These are phyloP conservation scores for Aphanomyces astaci DNA, from an alignment of 352 stramenopile genomes.

Conservation along the genomic window DNA sequence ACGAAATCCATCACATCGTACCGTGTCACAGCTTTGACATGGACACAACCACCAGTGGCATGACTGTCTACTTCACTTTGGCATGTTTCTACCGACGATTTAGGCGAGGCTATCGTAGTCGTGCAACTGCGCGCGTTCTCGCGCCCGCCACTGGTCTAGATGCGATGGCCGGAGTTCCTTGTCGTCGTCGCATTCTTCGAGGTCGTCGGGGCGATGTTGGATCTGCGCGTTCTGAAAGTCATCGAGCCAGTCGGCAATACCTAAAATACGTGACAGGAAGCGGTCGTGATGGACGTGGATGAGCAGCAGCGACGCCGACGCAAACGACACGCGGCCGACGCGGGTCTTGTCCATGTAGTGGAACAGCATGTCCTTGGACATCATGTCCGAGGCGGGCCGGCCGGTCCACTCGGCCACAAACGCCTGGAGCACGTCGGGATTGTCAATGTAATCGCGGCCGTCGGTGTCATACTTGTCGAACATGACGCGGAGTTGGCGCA, in stretches of 20 bases:
- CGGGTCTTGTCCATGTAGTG: conserved; percentile 85
- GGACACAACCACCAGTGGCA: too few relatives aligned
- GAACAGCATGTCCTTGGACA: conserved; percentile 75
- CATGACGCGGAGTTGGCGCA: conserved; percentile 64
- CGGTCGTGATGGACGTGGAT: conserved; percentile 83
- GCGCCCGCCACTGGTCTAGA: not conserved
- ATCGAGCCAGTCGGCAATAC: conserved; percentile 26
- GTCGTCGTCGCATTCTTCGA: not conserved
- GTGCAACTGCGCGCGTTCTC: not conserved
- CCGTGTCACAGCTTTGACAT: too few relatives aligned
- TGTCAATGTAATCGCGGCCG: conserved; percentile 51
- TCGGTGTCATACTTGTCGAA: conserved; percentile 76
- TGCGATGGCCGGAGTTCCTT: not conserved
- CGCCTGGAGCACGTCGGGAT: conserved; percentile 23
- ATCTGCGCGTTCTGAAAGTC: conserved; percentile 22
- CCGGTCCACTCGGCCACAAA: conserved; percentile 79
- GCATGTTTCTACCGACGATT: too few relatives aligned
- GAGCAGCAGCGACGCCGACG: conserved; percentile 80
- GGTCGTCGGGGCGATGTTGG: not conserved
- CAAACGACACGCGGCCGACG: conserved; percentile 67
- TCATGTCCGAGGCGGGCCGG: conserved; percentile 68
- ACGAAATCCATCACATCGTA: not conserved
- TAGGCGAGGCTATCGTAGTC: not conserved
- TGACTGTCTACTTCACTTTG: too few relatives aligned
- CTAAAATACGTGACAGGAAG: conserved; percentile 78